Evolutionary conservation across 2,329 filamentous ascomycete genomes (phyloP), one percentile per base, ranked within the genome.

Genomic region (Aspergillus melleus): DNA sequence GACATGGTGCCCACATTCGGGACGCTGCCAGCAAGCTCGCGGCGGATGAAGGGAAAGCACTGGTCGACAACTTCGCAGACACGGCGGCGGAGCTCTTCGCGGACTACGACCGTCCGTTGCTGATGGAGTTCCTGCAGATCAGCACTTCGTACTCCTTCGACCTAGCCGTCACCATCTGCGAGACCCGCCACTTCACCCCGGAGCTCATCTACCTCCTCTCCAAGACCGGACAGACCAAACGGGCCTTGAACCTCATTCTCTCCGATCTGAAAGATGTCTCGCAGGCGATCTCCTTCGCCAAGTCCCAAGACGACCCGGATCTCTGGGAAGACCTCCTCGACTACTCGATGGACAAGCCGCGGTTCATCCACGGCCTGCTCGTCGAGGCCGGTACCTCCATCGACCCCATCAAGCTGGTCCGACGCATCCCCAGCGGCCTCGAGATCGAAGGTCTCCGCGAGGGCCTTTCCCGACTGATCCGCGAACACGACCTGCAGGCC

Each of bases 271-370:
- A 88, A 60, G 91, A 99, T 72, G 93, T 98, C 53, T 90, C 89
- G 53, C 92, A 95, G 66, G 95, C 95, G 9, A 99, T 99, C 66
- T 85, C 89, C 1, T 99, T 99, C 70, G 93, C 92, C 56, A 97
- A 97, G 74, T 89, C 93, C 62, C 92, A 98, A 72, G 88, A 95
- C 64, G 93, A 97, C 68, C 88, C 89, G 0, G 93, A 97, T 67
- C 83, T 99, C 0, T 99, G 95, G 95, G 90, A 96, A 64, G 93
- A 98, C 70, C 83, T 99, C 8, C 85, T 99, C 6, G 88, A 94
- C 67, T 98, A 98, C 75, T 94, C 90, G 61, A 98, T 99, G 95
- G 92, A 97, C 77, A 96, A 97, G 72, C 95, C 95, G 0, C 87
- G 87, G 46, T 99, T 99, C 77, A 98, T 99, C 66, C 89, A 91